Evolutionary conservation across 129 eudicot species (phyloP).

Genomic region (Deinandra increscens): DNA sequence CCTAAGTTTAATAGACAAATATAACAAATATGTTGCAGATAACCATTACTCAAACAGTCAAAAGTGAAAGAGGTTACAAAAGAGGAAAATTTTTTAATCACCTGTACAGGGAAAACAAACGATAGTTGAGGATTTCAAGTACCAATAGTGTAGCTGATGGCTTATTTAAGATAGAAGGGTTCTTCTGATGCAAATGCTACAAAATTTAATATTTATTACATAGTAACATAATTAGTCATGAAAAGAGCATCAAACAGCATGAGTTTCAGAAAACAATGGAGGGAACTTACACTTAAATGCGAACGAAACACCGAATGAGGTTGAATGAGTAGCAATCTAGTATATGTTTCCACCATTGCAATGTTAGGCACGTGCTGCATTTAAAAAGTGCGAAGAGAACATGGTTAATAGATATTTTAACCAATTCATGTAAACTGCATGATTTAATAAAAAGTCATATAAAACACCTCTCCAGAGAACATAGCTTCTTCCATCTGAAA

Average conservation of each 20-base stretch:
- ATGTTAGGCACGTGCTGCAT: constrained; percentile 88
- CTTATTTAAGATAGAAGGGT: constrained; percentile 66
- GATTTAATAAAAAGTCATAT: constrained; percentile 17
- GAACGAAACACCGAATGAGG: constrained; percentile 91
- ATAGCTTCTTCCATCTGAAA: constrained; percentile 86
- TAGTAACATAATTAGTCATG: background rate
- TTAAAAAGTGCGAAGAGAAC: constrained; percentile 21
- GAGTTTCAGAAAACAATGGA: background rate
- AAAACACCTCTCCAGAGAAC: constrained; percentile 82
- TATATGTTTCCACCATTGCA: constrained; percentile 94
- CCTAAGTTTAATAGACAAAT: constrained; percentile 38
- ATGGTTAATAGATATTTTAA: background rate
- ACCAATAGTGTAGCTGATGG: constrained; percentile 86
- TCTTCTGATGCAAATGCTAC: constrained; percentile 89
- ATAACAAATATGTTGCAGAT: background rate
- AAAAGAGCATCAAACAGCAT: constrained; percentile 14
- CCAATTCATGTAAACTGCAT: constrained; percentile 14
- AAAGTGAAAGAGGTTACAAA: constrained; percentile 8
- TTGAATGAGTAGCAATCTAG: constrained; percentile 78
- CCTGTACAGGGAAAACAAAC: constrained; percentile 94
- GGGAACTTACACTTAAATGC: constrained; percentile 67
- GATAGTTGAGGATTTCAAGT: constrained; percentile 92
- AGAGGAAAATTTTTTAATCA: constrained; percentile 23
- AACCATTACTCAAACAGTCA: background rate
- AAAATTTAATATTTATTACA: constrained; percentile 18